Conservation (phyloP, 352 stramenopile species). For the Pythium brassicae region DNA sequence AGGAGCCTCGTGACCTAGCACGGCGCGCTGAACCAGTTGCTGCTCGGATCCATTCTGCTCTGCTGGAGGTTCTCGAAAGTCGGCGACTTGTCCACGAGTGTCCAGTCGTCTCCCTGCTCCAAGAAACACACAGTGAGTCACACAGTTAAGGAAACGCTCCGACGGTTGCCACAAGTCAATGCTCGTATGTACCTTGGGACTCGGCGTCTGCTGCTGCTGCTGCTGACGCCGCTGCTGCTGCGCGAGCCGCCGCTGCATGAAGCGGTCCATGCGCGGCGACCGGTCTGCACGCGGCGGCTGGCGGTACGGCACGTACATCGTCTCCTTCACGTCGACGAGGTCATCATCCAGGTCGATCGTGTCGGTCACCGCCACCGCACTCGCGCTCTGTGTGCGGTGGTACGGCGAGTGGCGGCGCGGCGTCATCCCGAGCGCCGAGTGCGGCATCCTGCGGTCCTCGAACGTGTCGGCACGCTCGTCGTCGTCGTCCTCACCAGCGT, state of each 20-base stretch:
- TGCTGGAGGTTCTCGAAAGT: slow-evolving; percentile 56
- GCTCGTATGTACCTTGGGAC: slow-evolving; percentile 56
- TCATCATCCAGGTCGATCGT: slow-evolving; percentile 46
- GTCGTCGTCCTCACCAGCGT: slow-evolving; percentile 18
- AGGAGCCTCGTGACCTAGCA: too few relatives aligned
- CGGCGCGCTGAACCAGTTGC: slow-evolving; percentile 42
- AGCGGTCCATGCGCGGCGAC: slow-evolving; percentile 21
- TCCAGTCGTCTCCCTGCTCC: slow-evolving; percentile 60
- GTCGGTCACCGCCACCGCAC: slow-evolving; percentile 32
- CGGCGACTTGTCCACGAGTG: slow-evolving; percentile 73
- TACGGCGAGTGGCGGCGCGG: slow-evolving; percentile 13
- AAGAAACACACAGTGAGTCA: slow-evolving; percentile 2
- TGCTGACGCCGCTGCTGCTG: slow-evolving; percentile 24
- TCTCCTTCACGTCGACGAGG: slow-evolving; percentile 43
- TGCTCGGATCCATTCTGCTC: slow-evolving; percentile 32
- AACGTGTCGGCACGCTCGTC: slow-evolving; percentile 11
- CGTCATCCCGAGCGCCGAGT: slow-evolving; percentile 9
- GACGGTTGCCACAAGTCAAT: too few relatives aligned
- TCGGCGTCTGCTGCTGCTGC: slow-evolving; percentile 22
- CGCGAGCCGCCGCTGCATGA: slow-evolving; percentile 15
- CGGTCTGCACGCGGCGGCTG: slow-evolving; percentile 18
- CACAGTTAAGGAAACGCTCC: not conserved
- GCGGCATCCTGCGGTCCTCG: slow-evolving; percentile 7
- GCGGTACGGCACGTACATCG: slow-evolving; percentile 50
- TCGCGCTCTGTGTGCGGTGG: slow-evolving; percentile 55